Evolutionary conservation across 345 rosid species (phyloP).

Genomic region (Aurinia saxatilis): DNA sequence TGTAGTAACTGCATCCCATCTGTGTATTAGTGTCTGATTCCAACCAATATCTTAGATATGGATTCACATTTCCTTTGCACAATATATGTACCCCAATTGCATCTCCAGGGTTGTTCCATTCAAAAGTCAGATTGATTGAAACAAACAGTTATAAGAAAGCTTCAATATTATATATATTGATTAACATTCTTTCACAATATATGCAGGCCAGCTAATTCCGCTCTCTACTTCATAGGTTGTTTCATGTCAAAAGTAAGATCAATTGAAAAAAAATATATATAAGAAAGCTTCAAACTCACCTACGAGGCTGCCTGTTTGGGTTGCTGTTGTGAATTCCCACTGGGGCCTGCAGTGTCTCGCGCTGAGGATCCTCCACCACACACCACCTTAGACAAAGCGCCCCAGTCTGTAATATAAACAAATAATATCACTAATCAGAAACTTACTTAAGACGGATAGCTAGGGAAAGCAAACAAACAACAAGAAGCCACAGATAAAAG

Average conservation of each 20-base stretch:
- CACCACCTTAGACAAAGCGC: background rate
- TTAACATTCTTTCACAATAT: background rate
- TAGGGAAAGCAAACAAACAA: background rate
- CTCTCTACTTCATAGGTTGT: background rate
- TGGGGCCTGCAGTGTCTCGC: too few relatives aligned
- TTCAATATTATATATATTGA: background rate
- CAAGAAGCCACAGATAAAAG: too few relatives aligned
- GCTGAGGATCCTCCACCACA: too few relatives aligned
- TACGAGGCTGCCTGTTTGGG: slow-evolving; percentile 27
- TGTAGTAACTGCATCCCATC: slow-evolving; percentile 42
- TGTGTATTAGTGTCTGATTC: background rate
- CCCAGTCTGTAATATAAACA: slow-evolving; percentile 19
- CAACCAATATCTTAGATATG: too few relatives aligned
- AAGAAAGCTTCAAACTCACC: slow-evolving; percentile 20
- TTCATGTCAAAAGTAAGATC: background rate
- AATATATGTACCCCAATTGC: too few relatives aligned
- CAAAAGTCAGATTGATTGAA: too few relatives aligned
- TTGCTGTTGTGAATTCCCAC: slow-evolving; percentile 12
- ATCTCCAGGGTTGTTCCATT: too few relatives aligned
- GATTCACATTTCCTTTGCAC: too few relatives aligned
- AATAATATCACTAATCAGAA: background rate
- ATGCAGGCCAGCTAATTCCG: background rate
- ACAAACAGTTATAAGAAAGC: too few relatives aligned
- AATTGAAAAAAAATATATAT: too few relatives aligned
- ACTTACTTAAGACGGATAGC: background rate